Conservation (phyloP, 208 protist species). For the Wallacemonas sp. region DNA sequence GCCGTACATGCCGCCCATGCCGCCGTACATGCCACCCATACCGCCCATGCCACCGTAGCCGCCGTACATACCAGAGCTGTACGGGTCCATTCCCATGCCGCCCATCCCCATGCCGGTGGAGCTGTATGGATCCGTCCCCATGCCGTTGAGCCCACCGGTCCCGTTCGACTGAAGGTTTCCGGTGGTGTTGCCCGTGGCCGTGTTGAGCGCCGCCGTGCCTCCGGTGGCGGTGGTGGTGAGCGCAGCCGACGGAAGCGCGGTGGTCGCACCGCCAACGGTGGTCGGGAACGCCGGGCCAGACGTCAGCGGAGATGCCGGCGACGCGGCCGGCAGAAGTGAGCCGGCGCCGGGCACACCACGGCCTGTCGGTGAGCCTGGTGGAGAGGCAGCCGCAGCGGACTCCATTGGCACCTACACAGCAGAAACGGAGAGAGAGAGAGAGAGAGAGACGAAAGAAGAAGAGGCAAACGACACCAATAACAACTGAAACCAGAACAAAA, state of each 20-base stretch:
- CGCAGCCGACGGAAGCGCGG: too few relatives aligned
- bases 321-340: constrained; percentile 14
- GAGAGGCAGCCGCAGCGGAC: constrained; percentile 16
- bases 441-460: constrained; percentile 22
- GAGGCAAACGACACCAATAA: constrained; percentile 11
- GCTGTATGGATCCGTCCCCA: too few relatives aligned
- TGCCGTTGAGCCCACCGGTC: not conserved
- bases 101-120: constrained; percentile 1
- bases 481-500: too few relatives aligned
- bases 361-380: constrained; percentile 23
- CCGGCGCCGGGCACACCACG: not conserved
- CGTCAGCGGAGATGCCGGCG: constrained; percentile 17
- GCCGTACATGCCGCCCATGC: constrained; percentile 60
- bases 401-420: not conserved
- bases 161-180: not conserved
- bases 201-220: too few relatives aligned
- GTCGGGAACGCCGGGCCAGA: not conserved
- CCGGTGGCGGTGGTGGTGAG: too few relatives aligned
- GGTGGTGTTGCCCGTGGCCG: too few relatives aligned
- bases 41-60: constrained; percentile 32
- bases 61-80: constrained; percentile 30
- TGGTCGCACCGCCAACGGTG: too few relatives aligned
- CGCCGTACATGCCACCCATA: constrained; percentile 36
- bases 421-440: not conserved
- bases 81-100: constrained; percentile 19